Percentiles rank a stretch among this genome's conserved stretches.
These are phyloP conservation scores for Rhodotorula sp. DNA, from an alignment of 1,284 basidiomycete genomes.

Conservation along the genomic window DNA sequence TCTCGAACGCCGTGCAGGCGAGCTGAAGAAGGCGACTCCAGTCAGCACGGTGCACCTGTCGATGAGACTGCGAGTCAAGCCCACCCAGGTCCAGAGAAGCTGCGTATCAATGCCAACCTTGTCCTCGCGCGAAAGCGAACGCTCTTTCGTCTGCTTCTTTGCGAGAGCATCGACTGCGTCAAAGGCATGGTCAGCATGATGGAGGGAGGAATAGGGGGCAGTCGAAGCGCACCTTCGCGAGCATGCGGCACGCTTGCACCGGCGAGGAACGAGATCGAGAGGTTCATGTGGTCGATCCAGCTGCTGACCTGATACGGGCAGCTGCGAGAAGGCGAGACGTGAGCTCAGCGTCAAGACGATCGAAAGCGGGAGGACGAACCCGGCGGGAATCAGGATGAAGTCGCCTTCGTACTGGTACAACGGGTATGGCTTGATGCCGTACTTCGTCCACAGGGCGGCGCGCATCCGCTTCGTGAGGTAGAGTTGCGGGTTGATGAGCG, in stretches of 20 bases:
- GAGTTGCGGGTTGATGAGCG: constrained; percentile 84
- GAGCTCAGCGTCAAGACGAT: not conserved
- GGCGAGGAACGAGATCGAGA: constrained; percentile 89
- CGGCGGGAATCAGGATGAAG: constrained; percentile 90
- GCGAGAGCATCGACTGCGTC: not conserved
- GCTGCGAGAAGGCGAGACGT: constrained; percentile 3
- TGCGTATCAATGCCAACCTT: constrained; percentile 73
- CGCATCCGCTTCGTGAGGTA: constrained; percentile 74
- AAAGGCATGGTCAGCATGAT: not conserved
- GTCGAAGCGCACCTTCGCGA: not conserved
- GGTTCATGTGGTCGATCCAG: constrained; percentile 87
- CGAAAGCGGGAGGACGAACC: constrained; percentile 69
- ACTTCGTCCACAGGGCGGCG: constrained; percentile 64
- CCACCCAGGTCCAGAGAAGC: constrained; percentile 33
- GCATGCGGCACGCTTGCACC: constrained; percentile 28
- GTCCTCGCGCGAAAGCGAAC: constrained; percentile 88
- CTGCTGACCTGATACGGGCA: constrained; percentile 65
- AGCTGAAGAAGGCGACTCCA: too few species aligned
- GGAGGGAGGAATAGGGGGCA: not conserved
- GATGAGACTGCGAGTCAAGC: not conserved
- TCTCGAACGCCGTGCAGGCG: too few species aligned
- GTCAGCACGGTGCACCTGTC: too few species aligned
- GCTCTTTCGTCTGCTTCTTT: constrained; percentile 73
- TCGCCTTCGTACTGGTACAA: constrained; percentile 88
- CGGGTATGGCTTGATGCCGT: constrained; percentile 72